Percentiles rank a stretch among this genome's conserved stretches.
phyloP scores from a whole-genome alignment of 441 rosid genomes.

The Adansonia gregorii region DNA sequence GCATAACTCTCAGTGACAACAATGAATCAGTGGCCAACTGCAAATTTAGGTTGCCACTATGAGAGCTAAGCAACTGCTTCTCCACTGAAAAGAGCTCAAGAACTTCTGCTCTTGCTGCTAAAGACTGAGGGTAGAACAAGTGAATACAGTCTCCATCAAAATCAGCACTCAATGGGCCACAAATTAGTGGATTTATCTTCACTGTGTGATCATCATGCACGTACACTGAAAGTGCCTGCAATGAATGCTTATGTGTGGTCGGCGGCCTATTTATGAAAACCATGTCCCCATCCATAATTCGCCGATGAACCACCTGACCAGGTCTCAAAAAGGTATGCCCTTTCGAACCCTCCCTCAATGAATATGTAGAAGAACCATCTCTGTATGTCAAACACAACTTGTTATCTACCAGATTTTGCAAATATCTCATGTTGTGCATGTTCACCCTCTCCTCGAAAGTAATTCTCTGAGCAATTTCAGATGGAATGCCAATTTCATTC shows the following conservation, averaged over 20 bases:
- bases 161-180: slow-evolving; percentile 93
- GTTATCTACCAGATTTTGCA: slow-evolving; percentile 81
- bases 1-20: slow-evolving; percentile 67
- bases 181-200: slow-evolving; percentile 90
- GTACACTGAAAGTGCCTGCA: slow-evolving; percentile 91
- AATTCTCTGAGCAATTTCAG: slow-evolving; percentile 82
- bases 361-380: slow-evolving; percentile 78
- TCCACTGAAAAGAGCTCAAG: slow-evolving; percentile 90
- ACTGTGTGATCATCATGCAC: slow-evolving; percentile 92
- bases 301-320: slow-evolving; percentile 87
- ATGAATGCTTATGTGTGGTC: slow-evolving; percentile 90
- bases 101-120: slow-evolving; percentile 91
- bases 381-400: slow-evolving; percentile 73
- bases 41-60: slow-evolving; percentile 77
- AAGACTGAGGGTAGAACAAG: slow-evolving; percentile 89
- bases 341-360: slow-evolving; percentile 90
- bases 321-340: slow-evolving; percentile 79
- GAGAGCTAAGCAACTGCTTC: slow-evolving; percentile 92
- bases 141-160: slow-evolving; percentile 97
- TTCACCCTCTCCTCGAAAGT: slow-evolving; percentile 93
- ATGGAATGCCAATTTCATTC: slow-evolving; percentile 83
- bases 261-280: slow-evolving; percentile 97
- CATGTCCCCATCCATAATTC: slow-evolving; percentile 90
- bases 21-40: slow-evolving; percentile 78
- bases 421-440: slow-evolving; percentile 56